Percentiles rank a stretch among this genome's conserved stretches.
phyloP scores from a whole-genome alignment of 176 grass and related monocot species.

The Sorghum bicolor region DNA sequence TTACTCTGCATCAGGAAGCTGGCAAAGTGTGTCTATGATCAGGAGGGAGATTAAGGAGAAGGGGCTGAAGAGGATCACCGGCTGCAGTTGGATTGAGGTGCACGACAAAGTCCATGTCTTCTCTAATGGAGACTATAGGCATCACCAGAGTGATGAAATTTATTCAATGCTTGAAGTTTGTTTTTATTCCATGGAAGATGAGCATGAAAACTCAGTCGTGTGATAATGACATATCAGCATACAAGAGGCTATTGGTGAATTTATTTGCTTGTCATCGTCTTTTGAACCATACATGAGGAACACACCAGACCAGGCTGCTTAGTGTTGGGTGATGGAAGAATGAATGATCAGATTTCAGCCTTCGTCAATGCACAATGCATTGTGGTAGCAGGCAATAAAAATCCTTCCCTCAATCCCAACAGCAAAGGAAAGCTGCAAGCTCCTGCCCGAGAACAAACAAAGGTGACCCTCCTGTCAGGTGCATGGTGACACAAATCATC shows the following conservation, averaged over 20 bases:
- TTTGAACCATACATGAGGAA: not conserved
- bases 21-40: constrained; percentile 56
- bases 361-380: not conserved
- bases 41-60: constrained; percentile 81
- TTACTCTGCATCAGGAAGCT: constrained; percentile 66
- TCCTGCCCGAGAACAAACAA: not conserved
- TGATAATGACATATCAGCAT: not conserved
- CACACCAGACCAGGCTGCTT: not conserved
- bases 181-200: constrained; percentile 11
- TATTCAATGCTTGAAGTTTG: constrained; percentile 58
- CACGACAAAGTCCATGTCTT: constrained; percentile 73
- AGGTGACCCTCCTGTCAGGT: not conserved
- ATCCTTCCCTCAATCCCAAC: not conserved
- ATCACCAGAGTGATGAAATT: constrained; percentile 66
- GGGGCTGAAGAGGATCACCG: constrained; percentile 82
- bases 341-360: not conserved
- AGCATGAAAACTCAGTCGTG: not conserved
- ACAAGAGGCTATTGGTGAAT: not conserved
- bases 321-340: not conserved
- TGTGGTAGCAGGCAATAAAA: not conserved
- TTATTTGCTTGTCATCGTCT: not conserved
- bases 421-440: not conserved
- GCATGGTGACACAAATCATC: not conserved
- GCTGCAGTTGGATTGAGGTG: constrained; percentile 93
- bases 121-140: constrained; percentile 58